phyloP scores from a whole-genome alignment of 768 basidiomycete species.

The Naganishia onofrii region DNA sequence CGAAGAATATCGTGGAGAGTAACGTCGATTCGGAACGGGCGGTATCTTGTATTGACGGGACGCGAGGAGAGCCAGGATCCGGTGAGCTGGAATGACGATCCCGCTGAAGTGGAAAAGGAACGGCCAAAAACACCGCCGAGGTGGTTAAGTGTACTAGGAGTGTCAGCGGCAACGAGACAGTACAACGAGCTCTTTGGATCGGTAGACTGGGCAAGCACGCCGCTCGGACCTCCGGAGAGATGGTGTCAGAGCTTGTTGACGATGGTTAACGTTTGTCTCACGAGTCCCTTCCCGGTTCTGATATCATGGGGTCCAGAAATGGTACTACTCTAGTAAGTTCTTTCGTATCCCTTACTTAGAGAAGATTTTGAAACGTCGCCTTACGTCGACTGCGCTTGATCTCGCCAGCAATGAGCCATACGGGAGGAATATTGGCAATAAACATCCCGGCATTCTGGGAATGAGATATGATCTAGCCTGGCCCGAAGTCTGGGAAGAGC shows the following conservation, averaged over 20 bases:
- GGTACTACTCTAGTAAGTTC: conserved; percentile 29
- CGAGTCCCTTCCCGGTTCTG: conserved; percentile 30
- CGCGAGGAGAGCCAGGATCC: neutral
- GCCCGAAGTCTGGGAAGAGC: conserved; percentile 27
- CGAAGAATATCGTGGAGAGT: conserved; percentile 6
- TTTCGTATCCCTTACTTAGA: neutral
- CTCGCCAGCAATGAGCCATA: conserved; percentile 27
- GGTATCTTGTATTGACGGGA: neutral
- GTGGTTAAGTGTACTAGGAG: neutral
- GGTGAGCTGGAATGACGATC: neutral
- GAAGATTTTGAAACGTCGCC: neutral
- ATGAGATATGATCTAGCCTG: conserved; percentile 28
- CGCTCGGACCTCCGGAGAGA: conserved; percentile 11
- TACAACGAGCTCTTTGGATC: neutral
- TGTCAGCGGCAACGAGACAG: neutral
- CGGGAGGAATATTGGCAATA: conserved; percentile 16
- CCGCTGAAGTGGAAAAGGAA: neutral
- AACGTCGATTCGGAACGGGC: neutral
- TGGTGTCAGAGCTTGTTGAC: conserved; percentile 24
- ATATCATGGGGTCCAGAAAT: conserved; percentile 25
- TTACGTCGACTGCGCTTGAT: neutral
- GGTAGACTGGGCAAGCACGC: conserved; percentile 12
- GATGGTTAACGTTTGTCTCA: conserved; percentile 22
- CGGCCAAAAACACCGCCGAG: neutral
- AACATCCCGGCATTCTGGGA: conserved; percentile 30